Conservation (phyloP, 345 rosid genomes). For the Euphorbia lathyris region DNA sequence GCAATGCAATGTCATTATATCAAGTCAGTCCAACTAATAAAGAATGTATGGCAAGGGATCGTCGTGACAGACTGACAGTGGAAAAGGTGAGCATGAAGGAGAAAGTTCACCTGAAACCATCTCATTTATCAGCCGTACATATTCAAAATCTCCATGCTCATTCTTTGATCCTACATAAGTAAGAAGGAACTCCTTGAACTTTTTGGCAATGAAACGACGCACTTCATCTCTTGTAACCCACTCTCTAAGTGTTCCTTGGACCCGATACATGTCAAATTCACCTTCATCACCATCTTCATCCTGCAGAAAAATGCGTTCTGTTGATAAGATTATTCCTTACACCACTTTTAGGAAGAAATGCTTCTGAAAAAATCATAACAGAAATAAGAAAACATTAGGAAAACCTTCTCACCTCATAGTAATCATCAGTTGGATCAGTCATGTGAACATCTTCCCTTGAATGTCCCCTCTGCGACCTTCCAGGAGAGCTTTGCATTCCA, state of each 20-base stretch:
- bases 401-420: slow-evolving; percentile 45
- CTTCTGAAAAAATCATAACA: neutral
- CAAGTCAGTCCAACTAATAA: neutral
- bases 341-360: neutral
- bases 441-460: slow-evolving; percentile 82
- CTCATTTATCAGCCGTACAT: slow-evolving; percentile 80
- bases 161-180: slow-evolving; percentile 72
- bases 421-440: slow-evolving; percentile 89
- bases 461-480: slow-evolving; percentile 51
- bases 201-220: slow-evolving; percentile 81
- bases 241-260: slow-evolving; percentile 89
- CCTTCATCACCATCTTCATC: slow-evolving; percentile 76
- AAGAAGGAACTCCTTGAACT: slow-evolving; percentile 83
- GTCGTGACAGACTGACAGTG: neutral
- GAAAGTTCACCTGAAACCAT: slow-evolving; percentile 78
- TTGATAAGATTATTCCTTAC: neutral
- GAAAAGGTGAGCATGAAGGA: slow-evolving; percentile 3
- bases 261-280: slow-evolving; percentile 88
- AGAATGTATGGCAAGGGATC: neutral
- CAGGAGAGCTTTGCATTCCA: slow-evolving; percentile 74
- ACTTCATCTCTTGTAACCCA: slow-evolving; percentile 99
- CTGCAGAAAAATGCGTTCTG: slow-evolving; percentile 26
- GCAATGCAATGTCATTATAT: slow-evolving; percentile 25
- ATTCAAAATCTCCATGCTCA: slow-evolving; percentile 62
- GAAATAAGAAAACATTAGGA: neutral